Evolutionary conservation across 768 basidiomycete species (phyloP).

Genomic region (Boletus rubescentipes): DNA sequence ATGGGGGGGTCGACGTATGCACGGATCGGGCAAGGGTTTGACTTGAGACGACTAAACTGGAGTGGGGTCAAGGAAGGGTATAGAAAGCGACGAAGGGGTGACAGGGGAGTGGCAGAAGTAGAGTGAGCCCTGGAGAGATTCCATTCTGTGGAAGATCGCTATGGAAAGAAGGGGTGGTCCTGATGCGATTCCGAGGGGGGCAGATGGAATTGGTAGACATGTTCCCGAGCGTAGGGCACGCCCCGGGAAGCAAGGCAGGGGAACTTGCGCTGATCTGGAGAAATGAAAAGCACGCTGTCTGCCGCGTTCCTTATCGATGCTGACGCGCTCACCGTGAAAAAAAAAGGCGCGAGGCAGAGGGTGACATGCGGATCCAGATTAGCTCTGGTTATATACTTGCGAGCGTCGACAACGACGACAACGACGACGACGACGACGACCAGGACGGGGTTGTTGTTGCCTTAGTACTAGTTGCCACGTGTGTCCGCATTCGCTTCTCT

Average conservation of each 20-base stretch:
- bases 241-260: constrained; percentile 22
- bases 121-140: constrained; percentile 13
- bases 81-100: constrained; percentile 1
- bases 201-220: constrained; percentile 16
- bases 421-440: constrained; percentile 3
- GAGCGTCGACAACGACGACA: not conserved
- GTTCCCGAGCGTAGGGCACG: constrained; percentile 20
- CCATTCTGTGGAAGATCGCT: constrained; percentile 24
- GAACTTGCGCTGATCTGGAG: constrained; percentile 27
- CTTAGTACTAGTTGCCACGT: constrained; percentile 13
- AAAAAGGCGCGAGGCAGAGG: constrained; percentile 26
- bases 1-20: constrained; percentile 52
- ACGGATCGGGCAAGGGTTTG: constrained; percentile 46
- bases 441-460: not conserved
- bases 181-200: constrained; percentile 20
- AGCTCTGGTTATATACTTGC: constrained; percentile 15
- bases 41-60: constrained; percentile 44
- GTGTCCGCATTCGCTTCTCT: constrained; percentile 12
- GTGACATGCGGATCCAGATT: constrained; percentile 27
- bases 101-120: constrained; percentile 5
- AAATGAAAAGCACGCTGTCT: constrained; percentile 30
- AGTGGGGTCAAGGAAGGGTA: constrained; percentile 21
- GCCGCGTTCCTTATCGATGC: constrained; percentile 28
- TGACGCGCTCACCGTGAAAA: constrained; percentile 10
- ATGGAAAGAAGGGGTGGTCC: constrained; percentile 4